Base-by-base conservation (phyloP, 139 green algal species). In the Chlorella vulgaris region DNA sequence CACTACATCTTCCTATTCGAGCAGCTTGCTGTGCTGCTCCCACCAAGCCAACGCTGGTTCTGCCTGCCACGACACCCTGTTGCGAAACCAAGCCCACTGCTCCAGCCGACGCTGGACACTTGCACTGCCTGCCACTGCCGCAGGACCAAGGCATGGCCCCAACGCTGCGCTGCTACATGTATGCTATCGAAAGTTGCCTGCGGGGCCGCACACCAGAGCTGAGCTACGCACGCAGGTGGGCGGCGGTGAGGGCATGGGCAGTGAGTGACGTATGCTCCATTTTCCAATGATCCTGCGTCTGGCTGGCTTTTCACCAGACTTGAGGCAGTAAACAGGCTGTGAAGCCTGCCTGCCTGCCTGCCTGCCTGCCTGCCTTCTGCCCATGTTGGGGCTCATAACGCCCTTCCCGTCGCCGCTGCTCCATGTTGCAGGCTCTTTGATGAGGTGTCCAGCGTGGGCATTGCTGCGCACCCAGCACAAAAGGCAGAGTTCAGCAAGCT, bases 401-500 rank as follows among this genome's bases (percentile, higher is more conserved):
- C 62, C 13, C n/a, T 29, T 15, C 4, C 31, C 24, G n/a, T 29
- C 31, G 28, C 4, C 4, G 4, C 4, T 40, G 2, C 21, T 2
- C 2, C 35, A n/a, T n/a, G n/a, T n/a, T 66, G 38, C 75, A 82
- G 76, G 76, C 60, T 82, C 31, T 74, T 82, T 28, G 31, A 51
- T 6, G 43, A 74, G 42, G 29, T 71, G 19, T 39, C 18, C 2
- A 40, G 35, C 31, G 8, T 15, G 22, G 40, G 43, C 0, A 0
- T 65, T n/a, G 43, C 47, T 1, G 3, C 4, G 38, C 13, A 65
- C 31, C 18, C 21, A 1, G 3, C 18, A 19, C 62, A 82, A 3
- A 50, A 65, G 31, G 31, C 43, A 3, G 31, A 74, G 61, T 8
- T 74, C 0, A 62, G 76, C 42, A 82, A 74, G 42, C 47, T 75